Base-by-base conservation (phyloP, 176 grass and related monocot genomes). In the Calamus simplicifolius region DNA sequence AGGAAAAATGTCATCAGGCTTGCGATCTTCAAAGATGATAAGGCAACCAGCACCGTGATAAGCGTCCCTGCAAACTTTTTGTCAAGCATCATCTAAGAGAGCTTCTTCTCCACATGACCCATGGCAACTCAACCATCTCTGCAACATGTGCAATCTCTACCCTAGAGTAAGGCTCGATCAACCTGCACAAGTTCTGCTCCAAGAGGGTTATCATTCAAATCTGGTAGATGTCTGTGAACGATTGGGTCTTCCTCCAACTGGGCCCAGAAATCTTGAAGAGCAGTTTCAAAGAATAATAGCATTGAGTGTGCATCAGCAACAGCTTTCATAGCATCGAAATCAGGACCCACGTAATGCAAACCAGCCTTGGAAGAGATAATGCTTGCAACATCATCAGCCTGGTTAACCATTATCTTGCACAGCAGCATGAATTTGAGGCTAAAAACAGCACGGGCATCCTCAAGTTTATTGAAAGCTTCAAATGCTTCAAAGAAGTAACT, bases 341-440 rank as follows among this genome's bases (percentile, higher is more conserved):
- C 90, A 63, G 86, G 77, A 50, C 86, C 86, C 2, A 73, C 19
- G 72, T 89, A 89, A 48, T 85, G 82, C 74, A 89, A 66, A 56
- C 86, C 81, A 18, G 81, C 81, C 74, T 89, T 89, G 6, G 81
- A 85, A 18, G 81, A 85, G 19, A 89, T 89, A 65, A 89, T 89
- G 55, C 86, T 69, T 1, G 77, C 73, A 62, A 85, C 86, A 69
- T 95, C 90, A 70, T 95, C 85, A 62, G 90, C 82, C 27, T 95
- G 90, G 68, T 77, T 95, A 57, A 89, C 90, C 90, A 95, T 89
- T 35, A 89, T 95, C 79, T 95, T 95, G 76, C 85, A 95, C 54
- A 95, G 60, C 18, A 95, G 85, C 90, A 95, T 95, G 73, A 89
- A 95, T 53, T 95, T 95, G 27, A 95, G 72, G 66, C 86, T 78